These are phyloP conservation scores for Pulveroboletus frians DNA, from an alignment of 768 basidiomycete genomes.

Conservation along the genomic window DNA sequence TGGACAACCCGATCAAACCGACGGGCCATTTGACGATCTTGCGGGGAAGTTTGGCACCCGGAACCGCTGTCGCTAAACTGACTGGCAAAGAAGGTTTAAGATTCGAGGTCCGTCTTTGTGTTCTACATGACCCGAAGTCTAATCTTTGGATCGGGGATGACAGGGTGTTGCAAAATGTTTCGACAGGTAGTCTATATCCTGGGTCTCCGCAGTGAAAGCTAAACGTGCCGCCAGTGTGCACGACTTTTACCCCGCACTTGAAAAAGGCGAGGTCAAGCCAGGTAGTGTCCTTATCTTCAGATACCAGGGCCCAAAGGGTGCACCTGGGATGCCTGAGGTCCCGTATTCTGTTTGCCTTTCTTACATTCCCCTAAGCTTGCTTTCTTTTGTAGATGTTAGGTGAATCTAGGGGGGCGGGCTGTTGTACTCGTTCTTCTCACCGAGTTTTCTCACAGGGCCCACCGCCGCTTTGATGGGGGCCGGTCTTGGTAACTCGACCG, in stretches of 20 bases:
- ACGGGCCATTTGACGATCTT: conserved; percentile 87
- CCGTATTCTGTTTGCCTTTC: conserved; percentile 1
- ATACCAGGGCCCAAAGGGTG: conserved; percentile 87
- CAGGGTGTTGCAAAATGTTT: conserved; percentile 76
- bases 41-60: conserved; percentile 84
- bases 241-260: conserved; percentile 69
- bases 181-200: conserved; percentile 44
- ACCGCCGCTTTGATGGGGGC: conserved; percentile 84
- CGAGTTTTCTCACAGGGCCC: conserved; percentile 43
- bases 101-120: conserved; percentile 56
- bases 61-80: conserved; percentile 84
- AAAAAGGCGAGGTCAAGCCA: conserved; percentile 66
- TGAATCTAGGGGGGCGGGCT: conserved; percentile 11
- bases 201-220: neutral
- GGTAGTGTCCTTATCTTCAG: conserved; percentile 79
- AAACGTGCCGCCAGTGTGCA: conserved; percentile 42
- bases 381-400: conserved; percentile 40
- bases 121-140: neutral
- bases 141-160: conserved; percentile 1
- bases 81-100: conserved; percentile 87
- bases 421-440: neutral
- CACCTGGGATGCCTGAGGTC: conserved; percentile 88
- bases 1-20: conserved; percentile 77
- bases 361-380: neutral
- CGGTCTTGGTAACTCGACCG: conserved; percentile 70